Base-by-base conservation (phyloP, 1,284 basidiomycete genomes). In the Trichosporon ovoides region DNA sequence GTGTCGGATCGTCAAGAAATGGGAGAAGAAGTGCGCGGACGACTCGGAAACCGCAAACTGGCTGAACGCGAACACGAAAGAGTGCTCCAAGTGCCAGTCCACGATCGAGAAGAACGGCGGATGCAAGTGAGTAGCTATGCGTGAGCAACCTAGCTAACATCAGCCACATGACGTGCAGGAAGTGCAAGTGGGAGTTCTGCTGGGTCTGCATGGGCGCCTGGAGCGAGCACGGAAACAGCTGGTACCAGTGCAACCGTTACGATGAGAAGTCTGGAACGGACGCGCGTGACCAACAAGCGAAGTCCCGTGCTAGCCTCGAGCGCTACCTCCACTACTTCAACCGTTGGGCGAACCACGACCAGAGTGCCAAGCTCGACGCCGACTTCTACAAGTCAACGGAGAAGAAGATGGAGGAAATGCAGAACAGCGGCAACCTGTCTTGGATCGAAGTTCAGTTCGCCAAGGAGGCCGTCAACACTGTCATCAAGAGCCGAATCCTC, bases 381-480 rank as follows among this genome's bases (percentile, higher is more conserved):
- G 91, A 98, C 68, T 81, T 98, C 52, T 94, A 96, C 77, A 83
- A 83, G 56, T 91, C 92, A 78, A 98, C 94, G 3, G 94, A 98
- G 83, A 94, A 94, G 84, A 98, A 98, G 85, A 98, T 98, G 95
- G 93, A 98, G 78, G 91, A 96, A 78, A 95, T 98, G 88, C 95
- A 98, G 80, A 84, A 91, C 63, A 83, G 89, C 63, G 91, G 91
- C 2, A 83, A 87, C 57, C 79, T 98, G 37, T 93, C 92, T 3
- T 98, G 95, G 95, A 98, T 98, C 67, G 94, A 98, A 78, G 94
- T 94, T 35, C 95, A 98, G 77, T 98, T 98, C 78, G 92, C 97
- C 81, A 91, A 91, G 80, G 94, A 95, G 77, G 95, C 95, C 0
- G 92, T 97, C 2, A 93, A 96, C 70, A 87, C 88, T 68, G 86